A percentile compares a stretch with the other conserved stretches of the same genome.
Conservation (phyloP, 306 rosid genomes). For the Trifolium pratense region DNA sequence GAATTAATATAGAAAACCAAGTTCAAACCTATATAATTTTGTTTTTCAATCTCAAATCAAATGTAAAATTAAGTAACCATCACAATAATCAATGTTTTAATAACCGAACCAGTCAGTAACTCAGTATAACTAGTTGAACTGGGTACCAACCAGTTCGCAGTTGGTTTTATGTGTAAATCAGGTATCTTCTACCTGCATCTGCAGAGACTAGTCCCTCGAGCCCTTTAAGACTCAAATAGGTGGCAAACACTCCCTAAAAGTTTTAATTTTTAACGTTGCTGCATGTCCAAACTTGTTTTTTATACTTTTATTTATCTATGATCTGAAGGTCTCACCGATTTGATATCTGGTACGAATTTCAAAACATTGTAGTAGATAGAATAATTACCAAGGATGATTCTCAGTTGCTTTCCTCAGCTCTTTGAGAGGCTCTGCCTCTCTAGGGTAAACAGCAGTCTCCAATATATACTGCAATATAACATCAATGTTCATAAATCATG, state of each 20-base stretch:
- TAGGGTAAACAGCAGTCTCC: constrained; percentile 69
- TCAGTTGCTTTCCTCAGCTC: constrained; percentile 54
- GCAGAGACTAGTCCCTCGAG: too few species aligned
- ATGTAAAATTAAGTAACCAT: background rate
- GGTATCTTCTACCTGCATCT: too few species aligned
- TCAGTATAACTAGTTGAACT: background rate
- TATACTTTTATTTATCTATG: background rate
- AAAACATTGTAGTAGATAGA: background rate
- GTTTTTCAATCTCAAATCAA: constrained; percentile 25
- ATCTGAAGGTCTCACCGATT: background rate
- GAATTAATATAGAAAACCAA: constrained; percentile 14
- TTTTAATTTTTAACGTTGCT: too few species aligned
- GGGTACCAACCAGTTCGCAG: background rate
- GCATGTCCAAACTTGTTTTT: too few species aligned
- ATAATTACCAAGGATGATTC: constrained; percentile 51
- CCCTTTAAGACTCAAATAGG: too few species aligned
- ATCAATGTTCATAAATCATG: constrained; percentile 10
- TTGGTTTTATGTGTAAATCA: background rate
- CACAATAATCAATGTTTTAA: background rate
- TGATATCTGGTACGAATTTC: background rate
- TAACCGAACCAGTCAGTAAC: background rate
- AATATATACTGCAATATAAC: constrained; percentile 58
- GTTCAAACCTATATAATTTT: background rate
- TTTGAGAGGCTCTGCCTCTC: constrained; percentile 59
- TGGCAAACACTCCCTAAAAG: too few species aligned